phyloP scores from a whole-genome alignment of 2,329 filamentous ascomycete species.

The Penicillium decumbens region DNA sequence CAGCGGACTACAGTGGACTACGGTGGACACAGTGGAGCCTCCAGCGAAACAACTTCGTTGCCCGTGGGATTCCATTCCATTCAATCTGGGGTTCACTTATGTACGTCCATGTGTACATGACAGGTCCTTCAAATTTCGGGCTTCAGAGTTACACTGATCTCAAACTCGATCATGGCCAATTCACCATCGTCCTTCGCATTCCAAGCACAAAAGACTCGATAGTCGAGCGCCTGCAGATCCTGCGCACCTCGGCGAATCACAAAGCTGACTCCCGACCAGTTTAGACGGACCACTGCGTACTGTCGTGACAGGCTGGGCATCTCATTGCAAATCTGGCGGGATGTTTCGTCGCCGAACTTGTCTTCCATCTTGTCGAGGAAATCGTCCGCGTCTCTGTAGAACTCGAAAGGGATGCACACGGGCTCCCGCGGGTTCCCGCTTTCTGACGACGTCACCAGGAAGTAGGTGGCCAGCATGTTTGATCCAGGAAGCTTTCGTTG shows the following conservation, averaged over 20 bases:
- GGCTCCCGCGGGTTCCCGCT: neutral
- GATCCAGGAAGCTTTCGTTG: neutral
- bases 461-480: constrained; percentile 6
- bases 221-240: constrained; percentile 7
- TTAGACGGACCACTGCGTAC: constrained; percentile 4
- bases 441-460: constrained; percentile 5
- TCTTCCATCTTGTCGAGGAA: constrained; percentile 10
- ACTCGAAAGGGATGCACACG: constrained; percentile 6
- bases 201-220: constrained; percentile 11
- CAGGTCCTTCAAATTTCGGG: neutral
- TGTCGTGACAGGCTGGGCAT: neutral
- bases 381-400: neutral
- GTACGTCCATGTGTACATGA: neutral
- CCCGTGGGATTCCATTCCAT: neutral
- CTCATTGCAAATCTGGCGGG: constrained; percentile 1
- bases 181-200: constrained; percentile 6
- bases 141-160: constrained; percentile 9
- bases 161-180: constrained; percentile 5
- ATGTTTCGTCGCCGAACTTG: neutral
- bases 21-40: neutral
- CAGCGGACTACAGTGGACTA: neutral
- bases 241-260: constrained; percentile 5
- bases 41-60: neutral
- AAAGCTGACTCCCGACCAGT: constrained; percentile 8
- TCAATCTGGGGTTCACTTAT: neutral